Evolutionary conservation across 2,329 filamentous ascomycete species (phyloP).

Genomic region (Monilinia vaccinii-corymbosi): DNA sequence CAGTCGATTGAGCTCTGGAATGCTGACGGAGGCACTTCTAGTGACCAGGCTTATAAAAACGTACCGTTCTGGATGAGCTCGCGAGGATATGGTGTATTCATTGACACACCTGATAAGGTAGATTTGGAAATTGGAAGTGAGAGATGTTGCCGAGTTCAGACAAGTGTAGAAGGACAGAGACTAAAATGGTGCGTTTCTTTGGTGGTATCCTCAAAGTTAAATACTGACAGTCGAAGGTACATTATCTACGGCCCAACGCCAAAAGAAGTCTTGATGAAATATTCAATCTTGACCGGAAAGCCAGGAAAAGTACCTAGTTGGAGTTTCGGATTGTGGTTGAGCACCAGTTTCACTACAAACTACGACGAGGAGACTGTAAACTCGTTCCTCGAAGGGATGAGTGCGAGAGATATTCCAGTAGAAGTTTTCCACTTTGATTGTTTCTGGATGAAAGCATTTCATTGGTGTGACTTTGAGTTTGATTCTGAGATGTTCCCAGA

Average conservation of each 20-base stretch:
- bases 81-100: slow-evolving; percentile 67
- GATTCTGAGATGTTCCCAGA: slow-evolving; percentile 49
- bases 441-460: slow-evolving; percentile 55
- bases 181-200: slow-evolving; percentile 46
- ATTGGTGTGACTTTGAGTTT: slow-evolving; percentile 57
- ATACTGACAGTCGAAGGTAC: slow-evolving; percentile 34
- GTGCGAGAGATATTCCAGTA: slow-evolving; percentile 45
- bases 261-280: slow-evolving; percentile 61
- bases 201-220: neutral
- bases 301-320: slow-evolving; percentile 58
- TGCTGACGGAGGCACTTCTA: slow-evolving; percentile 55
- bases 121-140: slow-evolving; percentile 69
- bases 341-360: slow-evolving; percentile 56
- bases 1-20: slow-evolving; percentile 60
- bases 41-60: slow-evolving; percentile 66
- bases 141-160: slow-evolving; percentile 61
- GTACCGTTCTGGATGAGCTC: slow-evolving; percentile 61
- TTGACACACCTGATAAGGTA: slow-evolving; percentile 60
- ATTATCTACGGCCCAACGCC: slow-evolving; percentile 63
- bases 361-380: slow-evolving; percentile 51
- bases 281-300: slow-evolving; percentile 57
- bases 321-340: slow-evolving; percentile 71
- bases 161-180: slow-evolving; percentile 57
- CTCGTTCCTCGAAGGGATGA: slow-evolving; percentile 50
- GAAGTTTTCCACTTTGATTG: slow-evolving; percentile 56